Percentiles rank a stretch among this genome's conserved stretches.
Evolutionary conservation across 495 filamentous ascomycete genomes (phyloP).

Genomic region (Margaritispora aquatica): DNA sequence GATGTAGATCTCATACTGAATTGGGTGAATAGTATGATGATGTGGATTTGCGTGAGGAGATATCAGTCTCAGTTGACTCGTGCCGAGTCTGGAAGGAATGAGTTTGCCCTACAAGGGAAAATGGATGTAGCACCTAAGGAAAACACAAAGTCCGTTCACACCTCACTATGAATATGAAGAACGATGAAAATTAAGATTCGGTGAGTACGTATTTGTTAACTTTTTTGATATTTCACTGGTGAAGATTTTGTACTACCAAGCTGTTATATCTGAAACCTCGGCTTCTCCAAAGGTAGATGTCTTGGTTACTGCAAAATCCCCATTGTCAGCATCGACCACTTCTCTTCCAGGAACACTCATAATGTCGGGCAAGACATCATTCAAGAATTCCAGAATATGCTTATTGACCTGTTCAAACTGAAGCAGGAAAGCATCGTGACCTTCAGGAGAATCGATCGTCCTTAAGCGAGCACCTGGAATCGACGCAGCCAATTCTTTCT

Average conservation of each 20-base stretch:
- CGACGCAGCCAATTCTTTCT: conserved; percentile 79
- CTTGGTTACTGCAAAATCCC: conserved; percentile 55
- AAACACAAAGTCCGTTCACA: no score
- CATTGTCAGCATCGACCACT: conserved; percentile 37
- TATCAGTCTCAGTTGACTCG: no score
- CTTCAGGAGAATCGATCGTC: conserved; percentile 87
- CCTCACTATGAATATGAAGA: no score
- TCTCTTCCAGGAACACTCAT: conserved; percentile 55
- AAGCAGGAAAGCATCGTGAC: conserved; percentile 92
- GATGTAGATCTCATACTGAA: no score
- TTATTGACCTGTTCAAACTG: conserved; percentile 96
- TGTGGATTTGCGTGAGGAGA: no score
- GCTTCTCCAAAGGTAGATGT: conserved; percentile 89
- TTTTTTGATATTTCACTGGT: neutral
- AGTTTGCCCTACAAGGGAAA: no score
- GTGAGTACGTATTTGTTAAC: neutral
- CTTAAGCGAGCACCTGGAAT: conserved; percentile 74
- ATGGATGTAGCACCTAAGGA: no score
- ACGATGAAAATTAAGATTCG: no score
- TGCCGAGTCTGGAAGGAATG: no score
- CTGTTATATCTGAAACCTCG: conserved; percentile 95
- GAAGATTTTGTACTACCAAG: conserved; percentile 66
- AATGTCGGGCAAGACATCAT: conserved; percentile 76
- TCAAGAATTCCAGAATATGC: conserved; percentile 79
- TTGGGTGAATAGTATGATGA: no score